Conservation (phyloP, 2,329 filamentous ascomycete species). For the Apiospora hydei region DNA sequence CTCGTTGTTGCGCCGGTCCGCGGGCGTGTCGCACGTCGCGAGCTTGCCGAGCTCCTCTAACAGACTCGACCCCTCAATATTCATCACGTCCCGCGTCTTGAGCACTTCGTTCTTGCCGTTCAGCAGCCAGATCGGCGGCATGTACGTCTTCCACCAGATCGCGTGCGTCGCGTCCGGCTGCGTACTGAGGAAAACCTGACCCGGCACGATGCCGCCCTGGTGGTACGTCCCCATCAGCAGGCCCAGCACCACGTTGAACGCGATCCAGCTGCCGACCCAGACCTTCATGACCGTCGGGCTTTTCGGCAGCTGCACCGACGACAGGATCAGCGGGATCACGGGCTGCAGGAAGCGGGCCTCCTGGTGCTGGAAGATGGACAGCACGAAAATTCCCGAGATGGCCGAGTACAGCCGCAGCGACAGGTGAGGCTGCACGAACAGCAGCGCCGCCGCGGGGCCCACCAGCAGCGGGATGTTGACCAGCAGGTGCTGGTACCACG, state of each 20-base stretch:
- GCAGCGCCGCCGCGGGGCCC: slow-evolving; percentile 70
- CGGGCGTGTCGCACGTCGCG: slow-evolving; percentile 69
- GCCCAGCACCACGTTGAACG: slow-evolving; percentile 74
- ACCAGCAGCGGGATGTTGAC: slow-evolving; percentile 76
- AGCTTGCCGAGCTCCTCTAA: slow-evolving; percentile 64
- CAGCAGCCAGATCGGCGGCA: slow-evolving; percentile 80
- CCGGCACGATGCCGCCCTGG: slow-evolving; percentile 79
- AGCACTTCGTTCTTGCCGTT: slow-evolving; percentile 77
- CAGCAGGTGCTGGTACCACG: slow-evolving; percentile 78
- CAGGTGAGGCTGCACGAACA: slow-evolving; percentile 64
- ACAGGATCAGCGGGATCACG: slow-evolving; percentile 77
- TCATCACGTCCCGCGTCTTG: slow-evolving; percentile 77
- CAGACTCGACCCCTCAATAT: slow-evolving; percentile 67
- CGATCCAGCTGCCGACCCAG: slow-evolving; percentile 70
- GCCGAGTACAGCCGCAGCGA: slow-evolving; percentile 75
- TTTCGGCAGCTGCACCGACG: slow-evolving; percentile 72
- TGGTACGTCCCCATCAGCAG: slow-evolving; percentile 82
- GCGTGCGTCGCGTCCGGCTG: slow-evolving; percentile 73
- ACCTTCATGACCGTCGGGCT: slow-evolving; percentile 55
- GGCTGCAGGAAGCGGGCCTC: slow-evolving; percentile 82
- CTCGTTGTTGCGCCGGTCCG: slow-evolving; percentile 61
- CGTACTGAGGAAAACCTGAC: slow-evolving; percentile 76
- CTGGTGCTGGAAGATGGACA: slow-evolving; percentile 80
- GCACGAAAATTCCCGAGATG: slow-evolving; percentile 71
- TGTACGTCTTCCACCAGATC: slow-evolving; percentile 88